These are phyloP conservation scores for Platanthera zijinensis DNA, from an alignment of 106 monocot species.

Conservation along the genomic window DNA sequence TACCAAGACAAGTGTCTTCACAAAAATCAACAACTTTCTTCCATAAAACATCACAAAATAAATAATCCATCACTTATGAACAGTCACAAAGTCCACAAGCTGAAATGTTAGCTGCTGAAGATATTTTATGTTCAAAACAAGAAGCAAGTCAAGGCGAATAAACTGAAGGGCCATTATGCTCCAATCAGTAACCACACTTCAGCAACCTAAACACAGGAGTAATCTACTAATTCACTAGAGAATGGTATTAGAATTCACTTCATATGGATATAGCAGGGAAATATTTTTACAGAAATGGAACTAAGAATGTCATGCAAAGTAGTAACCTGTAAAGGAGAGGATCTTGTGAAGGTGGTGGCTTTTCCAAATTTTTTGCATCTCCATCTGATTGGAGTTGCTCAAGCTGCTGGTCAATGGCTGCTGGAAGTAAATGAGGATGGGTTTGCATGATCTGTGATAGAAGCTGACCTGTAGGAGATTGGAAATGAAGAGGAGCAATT, in stretches of 20 bases:
- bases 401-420: constrained; percentile 64
- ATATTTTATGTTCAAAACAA: not conserved
- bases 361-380: constrained; percentile 26
- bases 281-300: not conserved
- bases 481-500: constrained; percentile 40
- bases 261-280: not conserved
- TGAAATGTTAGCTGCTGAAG: not conserved
- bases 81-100: not conserved
- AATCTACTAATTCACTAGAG: not conserved
- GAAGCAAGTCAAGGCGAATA: not conserved
- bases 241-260: not conserved
- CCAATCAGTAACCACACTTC: not conserved
- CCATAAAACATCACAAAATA: not conserved
- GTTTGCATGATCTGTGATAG: constrained; percentile 61
- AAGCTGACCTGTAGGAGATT: constrained; percentile 55
- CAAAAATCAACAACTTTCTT: not conserved
- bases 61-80: not conserved
- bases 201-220: not conserved
- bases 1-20: too few species aligned
- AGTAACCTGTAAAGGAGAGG: constrained; percentile 34
- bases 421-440: constrained; percentile 62
- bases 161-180: not conserved
- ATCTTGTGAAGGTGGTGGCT: constrained; percentile 22
- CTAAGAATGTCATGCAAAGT: not conserved
- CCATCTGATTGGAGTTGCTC: constrained; percentile 43